Evolutionary conservation across 768 basidiomycete genomes (phyloP), one percentile per base, ranked within the genome.

Genomic region (Tylopilus vinaceipallidus): DNA sequence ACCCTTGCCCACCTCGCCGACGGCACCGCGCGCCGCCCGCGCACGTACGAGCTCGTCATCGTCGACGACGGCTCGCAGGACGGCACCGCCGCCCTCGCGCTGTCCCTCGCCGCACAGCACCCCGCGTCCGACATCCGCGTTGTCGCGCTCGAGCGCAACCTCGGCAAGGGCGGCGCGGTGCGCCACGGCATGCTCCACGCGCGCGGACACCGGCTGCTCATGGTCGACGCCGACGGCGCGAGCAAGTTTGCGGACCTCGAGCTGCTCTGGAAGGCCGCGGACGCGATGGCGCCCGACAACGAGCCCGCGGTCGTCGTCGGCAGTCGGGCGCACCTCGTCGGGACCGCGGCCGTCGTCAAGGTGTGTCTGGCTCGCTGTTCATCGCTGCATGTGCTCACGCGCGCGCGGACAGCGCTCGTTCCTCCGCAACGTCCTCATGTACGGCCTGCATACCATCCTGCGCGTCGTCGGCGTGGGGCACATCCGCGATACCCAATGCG

Each of bases 171-270:
- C 17, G 95, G 93, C 3, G 91, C 93, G 0, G 93, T 97, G 20
- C 76, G 88, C 29, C 95, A 97, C 69, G 94, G 95, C 30, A 90
- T 95, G 81, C 66, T 95, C 55, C 83, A 87, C 60, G 79, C 83
- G 8, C 78, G 90, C 4, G 95, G 95, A 7, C 70, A 75, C 56
- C 73, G 90, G 10, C 72, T 97, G 38, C 71, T 98, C 45, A 93
- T 97, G 82, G 95, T 86, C 36, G 95, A 98, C 61, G 95, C 95
- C 8, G 95, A 98, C 58, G 95, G 89, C 4, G 95, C 95, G 29
- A 94, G 91, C 52, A 77, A 83, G 40, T 94, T 98, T 60, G 76
- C 81, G 38, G 95, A 97, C 62, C 65, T 98, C 17, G 88, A 91
- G 56, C 61, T 73, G n/a, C 71, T 98, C 23, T 91, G 92, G 82